Conservation (phyloP, 2,329 filamentous ascomycete genomes). For the Aulographum hederae region DNA sequence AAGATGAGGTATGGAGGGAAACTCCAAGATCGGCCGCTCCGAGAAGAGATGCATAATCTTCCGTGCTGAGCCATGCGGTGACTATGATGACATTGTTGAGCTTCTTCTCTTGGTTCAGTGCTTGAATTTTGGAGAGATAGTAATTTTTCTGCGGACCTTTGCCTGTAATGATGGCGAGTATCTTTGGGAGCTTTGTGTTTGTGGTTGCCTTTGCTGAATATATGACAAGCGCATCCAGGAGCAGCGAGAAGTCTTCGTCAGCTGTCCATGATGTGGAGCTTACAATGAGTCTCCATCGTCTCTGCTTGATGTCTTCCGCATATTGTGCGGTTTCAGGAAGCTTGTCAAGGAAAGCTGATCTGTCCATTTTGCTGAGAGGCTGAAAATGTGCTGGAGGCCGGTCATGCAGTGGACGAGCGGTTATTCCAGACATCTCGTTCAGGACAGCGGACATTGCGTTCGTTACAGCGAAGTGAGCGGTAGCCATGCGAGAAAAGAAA, state of each 20-base stretch:
- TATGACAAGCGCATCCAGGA: constrained; percentile 62
- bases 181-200: constrained; percentile 34
- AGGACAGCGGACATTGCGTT: constrained; percentile 71
- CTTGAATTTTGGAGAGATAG: constrained; percentile 49
- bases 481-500: constrained; percentile 46
- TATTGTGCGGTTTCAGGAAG: constrained; percentile 46
- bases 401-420: constrained; percentile 58
- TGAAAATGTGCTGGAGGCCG: constrained; percentile 70
- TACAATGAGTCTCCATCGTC: constrained; percentile 52
- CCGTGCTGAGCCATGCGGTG: constrained; percentile 70
- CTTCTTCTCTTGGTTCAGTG: constrained; percentile 40
- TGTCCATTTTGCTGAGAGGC: constrained; percentile 37
- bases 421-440: constrained; percentile 44
- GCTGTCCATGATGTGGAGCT: constrained; percentile 95
- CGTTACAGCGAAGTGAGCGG: constrained; percentile 73
- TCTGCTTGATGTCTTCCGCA: constrained; percentile 38
- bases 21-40: constrained; percentile 77
- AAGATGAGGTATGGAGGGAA: constrained; percentile 82
- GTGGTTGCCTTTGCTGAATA: constrained; percentile 43
- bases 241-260: constrained; percentile 82
- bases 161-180: constrained; percentile 87
- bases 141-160: constrained; percentile 70
- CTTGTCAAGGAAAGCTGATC: constrained; percentile 41
- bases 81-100: constrained; percentile 53
- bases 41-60: constrained; percentile 71